Conservation (phyloP, 306 rosid species). For the Aeschynomene evenia region DNA sequence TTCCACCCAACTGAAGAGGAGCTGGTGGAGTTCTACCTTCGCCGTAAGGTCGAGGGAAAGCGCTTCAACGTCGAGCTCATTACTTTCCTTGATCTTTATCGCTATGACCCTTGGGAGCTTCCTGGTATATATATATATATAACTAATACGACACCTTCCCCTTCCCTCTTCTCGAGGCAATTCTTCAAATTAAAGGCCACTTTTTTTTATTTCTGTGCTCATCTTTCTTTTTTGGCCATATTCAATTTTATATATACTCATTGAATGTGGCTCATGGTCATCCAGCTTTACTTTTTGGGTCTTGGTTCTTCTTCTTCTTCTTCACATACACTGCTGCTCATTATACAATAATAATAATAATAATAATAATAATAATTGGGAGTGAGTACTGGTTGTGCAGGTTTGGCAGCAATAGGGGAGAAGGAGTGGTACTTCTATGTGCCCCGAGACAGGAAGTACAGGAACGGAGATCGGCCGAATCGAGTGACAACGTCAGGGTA, state of each 20-base stretch:
- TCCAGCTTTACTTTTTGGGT: too few relatives aligned
- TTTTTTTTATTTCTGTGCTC: too few relatives aligned
- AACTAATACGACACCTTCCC: conserved; percentile 10
- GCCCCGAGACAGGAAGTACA: conserved; percentile 85
- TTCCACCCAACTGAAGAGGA: conserved; percentile 99
- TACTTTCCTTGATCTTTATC: conserved; percentile 98
- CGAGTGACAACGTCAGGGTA: conserved; percentile 94
- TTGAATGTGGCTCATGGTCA: too few relatives aligned
- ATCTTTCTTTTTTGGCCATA: background rate
- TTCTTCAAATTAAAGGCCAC: conserved; percentile 23
- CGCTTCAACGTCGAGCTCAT: conserved; percentile 98
- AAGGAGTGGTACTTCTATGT: conserved; percentile 99
- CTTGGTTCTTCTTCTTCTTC: too few relatives aligned
- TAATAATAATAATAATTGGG: too few relatives aligned
- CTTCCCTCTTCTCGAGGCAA: conserved; percentile 40
- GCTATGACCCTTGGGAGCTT: conserved; percentile 99
- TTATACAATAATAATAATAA: too few relatives aligned
- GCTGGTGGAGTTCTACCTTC: conserved; percentile 97
- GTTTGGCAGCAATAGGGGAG: conserved; percentile 96
- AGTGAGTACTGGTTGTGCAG: conserved; percentile 43
- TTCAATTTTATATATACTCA: background rate
- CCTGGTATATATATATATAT: conserved; percentile 52
- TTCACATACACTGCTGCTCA: too few relatives aligned
- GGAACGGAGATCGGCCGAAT: conserved; percentile 92
- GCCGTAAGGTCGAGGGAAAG: conserved; percentile 99